Conservation (phyloP, 2,329 filamentous ascomycete genomes). For the Pestalotiopsis sp. region DNA sequence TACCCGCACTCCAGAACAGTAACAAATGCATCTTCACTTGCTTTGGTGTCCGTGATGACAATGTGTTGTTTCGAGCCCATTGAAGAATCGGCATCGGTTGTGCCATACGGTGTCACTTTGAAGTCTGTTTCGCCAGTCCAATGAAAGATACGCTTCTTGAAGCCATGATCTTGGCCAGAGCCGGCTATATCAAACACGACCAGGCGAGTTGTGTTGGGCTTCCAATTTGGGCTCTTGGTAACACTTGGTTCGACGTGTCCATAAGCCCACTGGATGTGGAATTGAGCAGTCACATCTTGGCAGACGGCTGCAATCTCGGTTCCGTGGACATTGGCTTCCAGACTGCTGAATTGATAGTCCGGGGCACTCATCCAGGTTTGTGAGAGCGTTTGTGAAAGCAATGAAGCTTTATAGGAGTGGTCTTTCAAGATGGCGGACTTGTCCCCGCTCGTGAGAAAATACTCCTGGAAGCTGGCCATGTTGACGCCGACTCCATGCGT, state of each 20-base stretch:
- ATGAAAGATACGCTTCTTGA: background rate
- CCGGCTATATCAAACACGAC: background rate
- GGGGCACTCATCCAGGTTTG: conserved; percentile 5
- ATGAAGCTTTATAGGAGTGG: background rate
- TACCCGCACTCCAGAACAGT: background rate
- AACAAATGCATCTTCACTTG: no score
- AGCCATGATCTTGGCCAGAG: background rate
- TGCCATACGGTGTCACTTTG: background rate
- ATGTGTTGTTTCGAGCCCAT: background rate
- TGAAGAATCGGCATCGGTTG: background rate
- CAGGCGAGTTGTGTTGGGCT: background rate
- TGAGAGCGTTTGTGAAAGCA: background rate
- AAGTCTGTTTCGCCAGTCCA: background rate
- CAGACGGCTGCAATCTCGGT: background rate
- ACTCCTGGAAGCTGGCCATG: background rate
- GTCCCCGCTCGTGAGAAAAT: background rate
- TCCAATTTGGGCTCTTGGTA: background rate
- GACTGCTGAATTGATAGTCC: conserved; percentile 2
- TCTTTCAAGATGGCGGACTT: background rate
- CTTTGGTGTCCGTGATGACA: background rate
- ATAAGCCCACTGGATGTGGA: background rate
- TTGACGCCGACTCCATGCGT: background rate
- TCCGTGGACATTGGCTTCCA: background rate
- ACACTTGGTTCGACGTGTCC: background rate
- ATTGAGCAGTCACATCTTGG: background rate